Base-by-base conservation (phyloP, 805 yeast species). In the Saturnispora halmiae region DNA sequence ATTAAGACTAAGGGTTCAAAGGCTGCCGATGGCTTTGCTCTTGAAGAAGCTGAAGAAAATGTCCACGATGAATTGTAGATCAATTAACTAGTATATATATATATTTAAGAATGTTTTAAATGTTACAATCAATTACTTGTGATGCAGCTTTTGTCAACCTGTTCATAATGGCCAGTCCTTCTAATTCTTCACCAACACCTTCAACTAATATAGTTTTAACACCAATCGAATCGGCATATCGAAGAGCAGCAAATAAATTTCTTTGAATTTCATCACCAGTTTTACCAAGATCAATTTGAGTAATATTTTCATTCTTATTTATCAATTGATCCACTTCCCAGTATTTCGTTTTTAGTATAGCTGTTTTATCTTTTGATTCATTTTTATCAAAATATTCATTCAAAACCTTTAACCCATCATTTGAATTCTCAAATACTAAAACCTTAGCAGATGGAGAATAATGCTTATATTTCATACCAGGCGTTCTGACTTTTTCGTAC, bases 391-490 rank as follows among this genome's bases (percentile, higher is more conserved):
- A 8, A 26, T 60, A 50, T 0, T 53, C 31, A n/a, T 42, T 32
- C 13, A 74, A 50, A 1, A 64, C 68, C 1, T 44, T 36, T 2
- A 43, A 48, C 0, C 78, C 73, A 41, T 72, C 66, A 0, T 65
- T 67, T 36, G 75, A 65, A 20, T 75, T 69, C 19, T 66, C 60
- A 46, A 86, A 75, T 4, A 88, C 59, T 0, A 82, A 64, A 3
- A 92, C 97, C 44, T 72, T 76, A 0, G 96, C 95, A 2, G 72
- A 71, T 3, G 98, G 98, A 0, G 96, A 83, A 58, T 92, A 92
- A 59, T 92, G 98, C 50, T 83, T 78, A 58, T 92, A 92, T 56
- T 92, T 92, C 98, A 92, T 92, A 0, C 98, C 98, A 0, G 98
- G 98, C 0, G 98, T 92, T 51, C 82, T 72, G 0, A 82, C 94